Base-by-base conservation (phyloP, 192 early-diverging fungal species). In the Thamnidium elegans region DNA sequence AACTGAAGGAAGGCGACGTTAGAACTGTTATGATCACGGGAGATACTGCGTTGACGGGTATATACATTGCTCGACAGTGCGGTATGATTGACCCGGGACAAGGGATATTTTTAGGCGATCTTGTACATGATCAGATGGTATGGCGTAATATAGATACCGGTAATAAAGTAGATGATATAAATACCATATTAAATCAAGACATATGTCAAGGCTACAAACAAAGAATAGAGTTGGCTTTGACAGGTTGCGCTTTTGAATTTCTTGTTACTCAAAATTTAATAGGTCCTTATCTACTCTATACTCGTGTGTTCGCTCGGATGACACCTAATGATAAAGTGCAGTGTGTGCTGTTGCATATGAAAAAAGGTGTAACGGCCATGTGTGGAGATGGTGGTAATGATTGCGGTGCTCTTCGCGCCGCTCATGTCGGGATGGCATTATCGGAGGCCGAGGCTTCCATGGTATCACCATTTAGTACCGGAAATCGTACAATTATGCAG, bases 301-400 rank as follows among this genome's bases (percentile, higher is more conserved):
- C 84, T 20, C 82, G 91, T 32, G 74, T 93, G 6, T 93, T 90
- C 78, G 89, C 87, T 14, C 77, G 91, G 52, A 93, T 91, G 89
- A 81, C 86, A 58, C 91, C 91, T 3, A 80, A 83, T 11, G 86
- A 88, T 74, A 93, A 93, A 77, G 84, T 89, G 10, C 70, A 80
- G 46, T 87, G 85, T 63, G 89, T 93, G 10, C 76, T 82, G 44
- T 67, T 87, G 31, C 89, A 91, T 56, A 91, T 93, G 90, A 87
- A 88, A 67, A 81, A 85, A 10, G 82, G 78, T 1, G 83, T 93
- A 39, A 88, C 88, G 36, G 6, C 84, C 47, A 93, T 93, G 92
- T 92, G 90, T 71, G 92, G 92, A 60, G 92, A 93, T 66, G 92
- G 90, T 71, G 89, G 89, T 23, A 93, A 93, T 75, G 92, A 93